These are phyloP conservation scores for Clathrospora elynae DNA, from an alignment of 2,329 filamentous ascomycete species.

Conservation along the genomic window DNA sequence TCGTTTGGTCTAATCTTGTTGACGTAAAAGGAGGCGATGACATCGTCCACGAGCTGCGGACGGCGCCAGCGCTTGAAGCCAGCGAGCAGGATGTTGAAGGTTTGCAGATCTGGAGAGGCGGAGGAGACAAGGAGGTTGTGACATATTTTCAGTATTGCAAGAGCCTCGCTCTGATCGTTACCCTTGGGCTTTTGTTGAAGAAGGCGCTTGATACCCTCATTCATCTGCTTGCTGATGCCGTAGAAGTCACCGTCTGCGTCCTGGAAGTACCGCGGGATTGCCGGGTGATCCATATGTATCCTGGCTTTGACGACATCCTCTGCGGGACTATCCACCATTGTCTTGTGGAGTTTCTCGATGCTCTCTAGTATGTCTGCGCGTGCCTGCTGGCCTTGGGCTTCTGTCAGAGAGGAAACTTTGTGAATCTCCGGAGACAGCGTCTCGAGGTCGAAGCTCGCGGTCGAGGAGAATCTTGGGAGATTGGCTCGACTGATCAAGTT, in stretches of 20 bases:
- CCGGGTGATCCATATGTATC: constrained; percentile 13
- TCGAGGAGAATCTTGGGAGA: constrained; percentile 10
- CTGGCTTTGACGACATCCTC: constrained; percentile 19
- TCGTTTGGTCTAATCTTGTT: constrained; percentile 55
- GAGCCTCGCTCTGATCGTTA: constrained; percentile 18
- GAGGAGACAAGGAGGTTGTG: constrained; percentile 70
- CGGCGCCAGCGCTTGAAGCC: constrained; percentile 56
- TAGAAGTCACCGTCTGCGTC: constrained; percentile 47
- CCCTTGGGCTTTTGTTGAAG: constrained; percentile 21
- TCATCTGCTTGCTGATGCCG: constrained; percentile 36
- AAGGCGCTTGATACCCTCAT: constrained; percentile 34
- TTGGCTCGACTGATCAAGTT: constrained; percentile 36
- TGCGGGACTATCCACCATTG: constrained; percentile 12
- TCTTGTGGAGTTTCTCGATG: constrained; percentile 20
- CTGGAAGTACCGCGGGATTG: constrained; percentile 45
- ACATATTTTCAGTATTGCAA: constrained; percentile 49
- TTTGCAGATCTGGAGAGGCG: constrained; percentile 68
- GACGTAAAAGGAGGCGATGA: constrained; percentile 41
- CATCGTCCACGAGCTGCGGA: constrained; percentile 30
- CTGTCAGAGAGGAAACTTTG: constrained; percentile 13
- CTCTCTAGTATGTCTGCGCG: constrained; percentile 24
- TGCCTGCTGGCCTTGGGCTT: constrained; percentile 4
- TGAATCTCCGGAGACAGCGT: constrained; percentile 31
- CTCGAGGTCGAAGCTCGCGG: constrained; percentile 5
- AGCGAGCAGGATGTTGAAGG: constrained; percentile 72